A percentile compares a stretch with the other conserved stretches of the same genome.
Evolutionary conservation across 768 basidiomycete genomes (phyloP).

Genomic region (Mycena leptocephala): DNA sequence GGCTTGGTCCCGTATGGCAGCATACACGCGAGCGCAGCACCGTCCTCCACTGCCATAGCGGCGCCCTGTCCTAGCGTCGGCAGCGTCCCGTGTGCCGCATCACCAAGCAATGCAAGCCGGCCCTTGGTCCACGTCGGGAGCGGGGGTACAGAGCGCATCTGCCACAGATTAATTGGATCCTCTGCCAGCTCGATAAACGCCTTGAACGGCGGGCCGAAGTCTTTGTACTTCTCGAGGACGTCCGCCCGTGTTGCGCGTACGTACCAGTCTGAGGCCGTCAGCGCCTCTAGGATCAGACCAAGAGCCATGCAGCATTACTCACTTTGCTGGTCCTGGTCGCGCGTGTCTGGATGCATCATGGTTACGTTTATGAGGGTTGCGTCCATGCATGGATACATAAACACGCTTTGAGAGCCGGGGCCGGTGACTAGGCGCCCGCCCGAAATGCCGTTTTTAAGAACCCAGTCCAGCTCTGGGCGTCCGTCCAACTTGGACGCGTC

Average conservation of each 20-base stretch:
- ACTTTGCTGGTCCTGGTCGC: conserved; percentile 17
- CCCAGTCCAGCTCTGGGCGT: conserved; percentile 13
- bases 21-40: conserved; percentile 11
- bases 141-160: conserved; percentile 5
- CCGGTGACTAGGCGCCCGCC: background rate
- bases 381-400: background rate
- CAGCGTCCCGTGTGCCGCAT: conserved; percentile 18
- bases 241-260: background rate
- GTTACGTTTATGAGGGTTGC: conserved; percentile 5
- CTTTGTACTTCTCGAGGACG: conserved; percentile 12
- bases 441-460: conserved; percentile 2
- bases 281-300: too few species aligned
- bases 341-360: conserved; percentile 19
- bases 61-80: conserved; percentile 13
- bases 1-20: conserved; percentile 4
- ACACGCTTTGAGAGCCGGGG: background rate
- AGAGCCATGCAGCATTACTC: background rate
- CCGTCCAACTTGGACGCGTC: conserved; percentile 15
- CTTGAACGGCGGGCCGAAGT: background rate
- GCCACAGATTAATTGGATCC: conserved; percentile 19
- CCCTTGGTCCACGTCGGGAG: conserved; percentile 19
- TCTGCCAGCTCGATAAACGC: conserved; percentile 8
- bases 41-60: conserved; percentile 24
- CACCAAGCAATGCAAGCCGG: background rate
- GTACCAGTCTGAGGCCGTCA: conserved; percentile 9